phyloP scores from a whole-genome alignment of 2,329 filamentous ascomycete species.

The Diaporthe helianthi region DNA sequence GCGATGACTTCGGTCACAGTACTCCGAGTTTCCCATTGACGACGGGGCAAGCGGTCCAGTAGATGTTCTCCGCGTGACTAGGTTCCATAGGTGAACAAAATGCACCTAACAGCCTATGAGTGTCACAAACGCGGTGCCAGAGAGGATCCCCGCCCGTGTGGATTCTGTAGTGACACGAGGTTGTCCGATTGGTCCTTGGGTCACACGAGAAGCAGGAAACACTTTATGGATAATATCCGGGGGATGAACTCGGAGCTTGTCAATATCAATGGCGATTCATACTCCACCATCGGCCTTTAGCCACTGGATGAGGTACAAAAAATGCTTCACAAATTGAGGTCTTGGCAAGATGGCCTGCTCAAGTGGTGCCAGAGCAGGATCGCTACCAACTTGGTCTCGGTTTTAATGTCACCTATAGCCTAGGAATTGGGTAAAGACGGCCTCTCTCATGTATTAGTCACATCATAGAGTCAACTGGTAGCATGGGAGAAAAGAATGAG shows the following conservation, averaged over 20 bases:
- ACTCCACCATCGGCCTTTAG: background rate
- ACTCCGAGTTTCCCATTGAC: slow-evolving; percentile 39
- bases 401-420: background rate
- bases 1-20: slow-evolving; percentile 40
- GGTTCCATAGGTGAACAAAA: background rate
- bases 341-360: background rate
- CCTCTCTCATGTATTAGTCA: background rate
- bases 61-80: background rate
- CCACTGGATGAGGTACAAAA: background rate
- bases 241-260: background rate
- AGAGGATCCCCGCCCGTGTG: background rate
- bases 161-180: background rate
- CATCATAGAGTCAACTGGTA: too few relatives aligned
- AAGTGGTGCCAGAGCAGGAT: too few relatives aligned
- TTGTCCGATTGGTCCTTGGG: background rate
- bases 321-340: background rate
- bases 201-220: background rate
- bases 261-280: background rate
- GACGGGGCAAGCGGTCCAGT: background rate
- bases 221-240: slow-evolving; percentile 9
- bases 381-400: too few relatives aligned
- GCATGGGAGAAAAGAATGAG: too few relatives aligned
- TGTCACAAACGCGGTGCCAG: background rate
- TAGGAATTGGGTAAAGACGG: background rate
- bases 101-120: background rate